phyloP scores from a whole-genome alignment of 2,329 filamentous ascomycete species.

The Colletotrichum sp. region DNA sequence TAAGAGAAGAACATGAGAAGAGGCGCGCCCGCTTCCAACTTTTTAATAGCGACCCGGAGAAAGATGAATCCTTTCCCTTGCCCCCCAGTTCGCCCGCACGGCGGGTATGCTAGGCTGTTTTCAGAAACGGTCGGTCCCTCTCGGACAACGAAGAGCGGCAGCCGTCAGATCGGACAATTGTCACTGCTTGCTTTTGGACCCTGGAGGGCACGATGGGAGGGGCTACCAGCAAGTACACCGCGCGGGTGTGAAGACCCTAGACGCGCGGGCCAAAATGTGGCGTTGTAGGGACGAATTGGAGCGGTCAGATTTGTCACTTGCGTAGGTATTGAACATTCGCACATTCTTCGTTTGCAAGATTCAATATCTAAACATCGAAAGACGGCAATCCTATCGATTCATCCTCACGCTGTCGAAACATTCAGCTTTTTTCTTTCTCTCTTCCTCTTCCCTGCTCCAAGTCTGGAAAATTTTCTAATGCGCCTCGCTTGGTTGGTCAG shows the following conservation, averaged over 20 bases:
- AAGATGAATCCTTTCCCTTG: neutral
- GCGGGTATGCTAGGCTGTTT: slow-evolving; percentile 13
- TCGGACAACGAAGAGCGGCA: neutral
- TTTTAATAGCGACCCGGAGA: neutral
- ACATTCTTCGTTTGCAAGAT: neutral
- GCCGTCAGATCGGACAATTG: neutral
- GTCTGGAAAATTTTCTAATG: neutral
- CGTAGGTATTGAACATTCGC: neutral
- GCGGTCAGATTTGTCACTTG: neutral
- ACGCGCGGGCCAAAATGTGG: neutral
- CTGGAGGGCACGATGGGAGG: neutral
- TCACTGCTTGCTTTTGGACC: neutral
- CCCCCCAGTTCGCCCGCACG: neutral
- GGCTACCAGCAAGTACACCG: neutral
- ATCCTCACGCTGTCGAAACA: accelerated
- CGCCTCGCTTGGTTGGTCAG: neutral
- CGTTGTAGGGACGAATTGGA: neutral
- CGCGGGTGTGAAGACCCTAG: neutral
- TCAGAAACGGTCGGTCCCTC: neutral
- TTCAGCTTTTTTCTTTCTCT: neutral
- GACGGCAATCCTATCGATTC: accelerated
- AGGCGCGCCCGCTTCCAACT: neutral
- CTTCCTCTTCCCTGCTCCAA: neutral
- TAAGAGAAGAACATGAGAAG: neutral
- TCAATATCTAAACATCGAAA: neutral